These are phyloP conservation scores for Alternaria sp. DNA, from an alignment of 2,329 filamentous ascomycete genomes.

Conservation along the genomic window DNA sequence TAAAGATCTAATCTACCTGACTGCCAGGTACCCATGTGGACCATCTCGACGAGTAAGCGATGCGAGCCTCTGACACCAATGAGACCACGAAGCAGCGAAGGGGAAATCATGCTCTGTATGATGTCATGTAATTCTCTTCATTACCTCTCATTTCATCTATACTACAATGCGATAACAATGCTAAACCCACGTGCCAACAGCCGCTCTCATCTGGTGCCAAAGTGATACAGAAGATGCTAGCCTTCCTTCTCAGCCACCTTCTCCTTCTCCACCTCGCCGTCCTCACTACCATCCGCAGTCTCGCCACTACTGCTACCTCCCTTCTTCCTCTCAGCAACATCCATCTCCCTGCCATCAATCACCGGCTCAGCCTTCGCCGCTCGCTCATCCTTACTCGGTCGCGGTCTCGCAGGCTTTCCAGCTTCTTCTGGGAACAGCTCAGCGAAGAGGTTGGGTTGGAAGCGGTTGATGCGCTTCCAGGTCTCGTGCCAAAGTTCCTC, in stretches of 20 bases:
- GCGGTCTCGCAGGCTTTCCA: constrained; percentile 35
- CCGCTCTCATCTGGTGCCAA: neutral
- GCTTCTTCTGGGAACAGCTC: constrained; percentile 63
- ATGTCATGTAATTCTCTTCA: neutral
- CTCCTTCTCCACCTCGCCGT: constrained; percentile 8
- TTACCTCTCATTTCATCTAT: neutral
- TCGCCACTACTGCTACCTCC: neutral
- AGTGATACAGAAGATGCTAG: constrained; percentile 8
- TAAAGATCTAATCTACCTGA: neutral
- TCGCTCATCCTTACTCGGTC: constrained; percentile 26
- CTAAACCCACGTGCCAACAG: neutral
- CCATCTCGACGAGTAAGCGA: neutral
- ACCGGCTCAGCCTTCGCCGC: constrained; percentile 7
- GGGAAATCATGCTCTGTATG: no score
- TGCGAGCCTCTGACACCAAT: neutral
- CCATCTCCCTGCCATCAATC: constrained; percentile 11
- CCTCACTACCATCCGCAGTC: neutral
- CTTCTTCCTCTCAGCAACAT: constrained; percentile 11
- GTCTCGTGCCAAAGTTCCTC: constrained; percentile 67
- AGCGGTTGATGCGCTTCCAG: constrained; percentile 64
- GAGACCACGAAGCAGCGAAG: neutral
- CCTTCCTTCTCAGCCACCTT: constrained; percentile 18
- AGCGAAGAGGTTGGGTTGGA: constrained; percentile 64
- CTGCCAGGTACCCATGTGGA: neutral
- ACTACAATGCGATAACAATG: neutral